These are phyloP conservation scores for Xylaria cubensis DNA, from an alignment of 495 filamentous ascomycete genomes.

Conservation along the genomic window DNA sequence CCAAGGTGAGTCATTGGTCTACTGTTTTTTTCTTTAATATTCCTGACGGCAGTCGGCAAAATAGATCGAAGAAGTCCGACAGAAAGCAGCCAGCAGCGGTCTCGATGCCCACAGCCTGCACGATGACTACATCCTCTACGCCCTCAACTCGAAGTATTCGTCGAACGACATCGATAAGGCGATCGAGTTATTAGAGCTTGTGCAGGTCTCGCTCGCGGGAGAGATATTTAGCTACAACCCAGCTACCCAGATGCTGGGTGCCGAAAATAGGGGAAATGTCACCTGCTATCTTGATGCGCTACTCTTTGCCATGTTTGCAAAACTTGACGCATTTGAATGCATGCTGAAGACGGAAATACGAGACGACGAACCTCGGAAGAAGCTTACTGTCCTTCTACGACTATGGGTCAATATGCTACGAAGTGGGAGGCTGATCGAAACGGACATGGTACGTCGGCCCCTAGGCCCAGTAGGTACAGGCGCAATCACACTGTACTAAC, in stretches of 20 bases:
- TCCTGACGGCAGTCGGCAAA: not conserved
- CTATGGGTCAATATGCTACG: conserved; percentile 94
- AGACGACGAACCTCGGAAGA: conserved; percentile 74
- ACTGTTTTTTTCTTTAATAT: not conserved
- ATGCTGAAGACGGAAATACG: conserved; percentile 70
- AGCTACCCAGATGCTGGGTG: conserved; percentile 75
- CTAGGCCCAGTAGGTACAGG: not conserved
- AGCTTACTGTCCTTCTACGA: conserved; percentile 74
- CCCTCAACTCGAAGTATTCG: conserved; percentile 67
- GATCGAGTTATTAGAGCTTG: conserved; percentile 73
- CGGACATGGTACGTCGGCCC: conserved; percentile 72
- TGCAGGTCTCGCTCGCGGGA: conserved; percentile 81
- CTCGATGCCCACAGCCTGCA: conserved; percentile 60
- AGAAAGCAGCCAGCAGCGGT: conserved; percentile 55
- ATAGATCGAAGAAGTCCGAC: conserved; percentile 63
- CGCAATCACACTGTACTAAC: conserved; percentile 42
- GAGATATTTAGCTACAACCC: conserved; percentile 76
- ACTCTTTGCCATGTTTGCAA: conserved; percentile 97
- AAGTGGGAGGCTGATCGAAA: conserved; percentile 81
- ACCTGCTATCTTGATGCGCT: conserved; percentile 92
- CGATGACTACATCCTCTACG: conserved; percentile 73
- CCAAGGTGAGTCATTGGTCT: conserved; percentile 38
- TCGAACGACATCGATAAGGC: conserved; percentile 76
- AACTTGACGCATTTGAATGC: conserved; percentile 86
- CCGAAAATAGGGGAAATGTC: conserved; percentile 82